Evolutionary conservation across 2,329 filamentous ascomycete genomes (phyloP), one percentile per base, ranked within the genome.

Genomic region (Chaetomium sp.): DNA sequence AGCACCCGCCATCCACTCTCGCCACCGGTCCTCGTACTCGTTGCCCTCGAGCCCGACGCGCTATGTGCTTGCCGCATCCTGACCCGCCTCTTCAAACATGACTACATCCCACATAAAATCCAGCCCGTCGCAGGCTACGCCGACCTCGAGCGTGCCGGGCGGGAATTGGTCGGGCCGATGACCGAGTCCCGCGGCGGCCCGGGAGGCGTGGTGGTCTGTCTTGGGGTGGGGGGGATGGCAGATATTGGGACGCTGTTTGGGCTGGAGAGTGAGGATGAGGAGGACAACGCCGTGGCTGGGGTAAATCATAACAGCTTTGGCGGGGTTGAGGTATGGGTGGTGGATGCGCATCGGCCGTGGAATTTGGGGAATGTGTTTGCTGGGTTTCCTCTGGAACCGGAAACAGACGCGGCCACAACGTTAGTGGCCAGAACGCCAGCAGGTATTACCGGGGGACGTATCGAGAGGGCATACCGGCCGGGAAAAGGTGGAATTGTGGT

Each of bases 71-170:
- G 91, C 70, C 90, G 91, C 59, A 96, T 99, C 59, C 83, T 99
- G 48, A 95, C 92, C 2, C 82, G 87, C 50, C 80, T 99, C n/a
- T 79, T 99, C 58, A 96, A 95, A 74, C 88, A 92, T 78, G 94
- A 99, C 76, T 97, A 95, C 69, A 95, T 99, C 64, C 89, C 88
- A 11, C 92, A 97, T 76, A 97, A 96, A 73, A 96, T 97, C 67
- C 89, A 96, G 67, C 94, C 94, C 1, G 87, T 99, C 53, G 84
- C 89, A 19, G 94, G 94, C 54, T 97, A 96, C 82, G 86, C 84
- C 62, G 94, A 97, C 70, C 82, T 99, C 47, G 81, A 89, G 67
- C 85, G 84, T 64, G 87, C 87, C 27, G 91, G 91, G 46, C 81
- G 82, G 66, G 85, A 91, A 62, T 78, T 95, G 45, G 87, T 96